Base-by-base conservation (phyloP, 139 green algal species). In the Chlorella sp. region DNA sequence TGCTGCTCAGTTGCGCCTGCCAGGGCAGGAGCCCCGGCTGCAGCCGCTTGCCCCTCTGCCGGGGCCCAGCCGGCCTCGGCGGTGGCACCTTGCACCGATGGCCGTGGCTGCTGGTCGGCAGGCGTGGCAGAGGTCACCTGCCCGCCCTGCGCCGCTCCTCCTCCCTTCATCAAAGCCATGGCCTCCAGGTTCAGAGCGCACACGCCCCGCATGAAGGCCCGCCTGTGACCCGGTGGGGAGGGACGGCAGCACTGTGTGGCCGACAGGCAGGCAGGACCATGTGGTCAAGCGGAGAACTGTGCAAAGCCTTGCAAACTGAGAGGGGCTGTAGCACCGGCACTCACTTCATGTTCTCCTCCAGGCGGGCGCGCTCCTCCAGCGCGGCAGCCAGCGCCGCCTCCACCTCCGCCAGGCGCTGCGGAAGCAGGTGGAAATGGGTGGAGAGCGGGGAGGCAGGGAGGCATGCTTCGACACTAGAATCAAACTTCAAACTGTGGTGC, bases 131-230 rank as follows among this genome's bases (percentile, higher is more conserved):
- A 8, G 17, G 38, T 16, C 51, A 24, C 51, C 11, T 20, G 13
- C 51, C 51, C 51, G 36, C 43, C 4, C 43, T 26, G 17, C 41
- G 72, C 43, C 32, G 6, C 30, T 1, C 20, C 7, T 0, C 91
- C 90, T 16, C 88, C 81, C 84, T 95, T 94, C 89, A 94, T 93
- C 19, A 95, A 78, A 17, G 85, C 82, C 89, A 95, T 91, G n/a
- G 92, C 92, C 86, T 95, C 92, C 44, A 94, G 90, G 86, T 95
- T 95, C 43, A 95, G 84, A 5, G 92, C 92, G 68, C 92, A 95
- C 34, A 95, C 89, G 44, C 92, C 92, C 1, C 93, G 75, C 93
- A 94, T 94, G 85, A 95, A 95, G 13, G 93, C 90, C 9, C 88
- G 85, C 86, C 51, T 60, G 51, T 16, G 16, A 60, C 14, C 9